These are phyloP conservation scores for Pythium angustatum DNA, from an alignment of 352 stramenopile genomes.

Conservation along the genomic window DNA sequence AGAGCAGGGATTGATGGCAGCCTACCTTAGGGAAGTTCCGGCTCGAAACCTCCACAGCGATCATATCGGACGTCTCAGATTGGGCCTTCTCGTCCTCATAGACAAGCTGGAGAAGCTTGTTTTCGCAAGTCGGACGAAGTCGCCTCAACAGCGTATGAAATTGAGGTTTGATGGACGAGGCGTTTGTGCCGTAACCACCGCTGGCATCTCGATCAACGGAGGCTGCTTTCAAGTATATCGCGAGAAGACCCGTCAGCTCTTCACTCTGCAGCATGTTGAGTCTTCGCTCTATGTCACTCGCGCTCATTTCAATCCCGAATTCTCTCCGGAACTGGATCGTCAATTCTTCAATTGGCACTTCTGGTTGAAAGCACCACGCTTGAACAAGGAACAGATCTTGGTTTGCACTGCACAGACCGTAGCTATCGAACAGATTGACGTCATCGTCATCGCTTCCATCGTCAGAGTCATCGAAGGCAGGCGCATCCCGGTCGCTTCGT, in stretches of 20 bases:
- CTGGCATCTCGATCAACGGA: conserved; percentile 39
- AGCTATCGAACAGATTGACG: conserved; percentile 40
- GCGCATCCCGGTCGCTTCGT: neutral
- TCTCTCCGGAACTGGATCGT: conserved; percentile 44
- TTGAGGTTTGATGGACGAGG: conserved; percentile 35
- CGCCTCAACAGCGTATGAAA: conserved; percentile 55
- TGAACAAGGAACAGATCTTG: conserved; percentile 70
- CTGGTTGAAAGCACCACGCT: conserved; percentile 57
- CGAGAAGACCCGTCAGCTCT: conserved; percentile 42
- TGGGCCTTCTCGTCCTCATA: conserved; percentile 64
- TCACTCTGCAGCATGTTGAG: conserved; percentile 44
- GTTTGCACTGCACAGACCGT: conserved; percentile 45
- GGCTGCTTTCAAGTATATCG: conserved; percentile 51
- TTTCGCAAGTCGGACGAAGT: conserved; percentile 57
- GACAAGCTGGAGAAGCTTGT: conserved; percentile 60
- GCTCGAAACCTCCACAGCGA: conserved; percentile 56
- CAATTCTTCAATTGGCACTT: conserved; percentile 40
- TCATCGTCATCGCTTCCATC: conserved; percentile 34
- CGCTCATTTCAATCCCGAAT: conserved; percentile 37
- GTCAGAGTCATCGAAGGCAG: conserved; percentile 15
- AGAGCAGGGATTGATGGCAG: neutral
- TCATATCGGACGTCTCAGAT: conserved; percentile 42
- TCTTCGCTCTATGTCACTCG: conserved; percentile 41
- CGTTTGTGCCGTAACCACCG: conserved; percentile 29
- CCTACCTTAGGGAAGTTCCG: conserved; percentile 60